Percentiles rank a stretch among this genome's conserved stretches.
Conservation (phyloP, 2,329 filamentous ascomycete species). For the Metarhizium guizhouense region DNA sequence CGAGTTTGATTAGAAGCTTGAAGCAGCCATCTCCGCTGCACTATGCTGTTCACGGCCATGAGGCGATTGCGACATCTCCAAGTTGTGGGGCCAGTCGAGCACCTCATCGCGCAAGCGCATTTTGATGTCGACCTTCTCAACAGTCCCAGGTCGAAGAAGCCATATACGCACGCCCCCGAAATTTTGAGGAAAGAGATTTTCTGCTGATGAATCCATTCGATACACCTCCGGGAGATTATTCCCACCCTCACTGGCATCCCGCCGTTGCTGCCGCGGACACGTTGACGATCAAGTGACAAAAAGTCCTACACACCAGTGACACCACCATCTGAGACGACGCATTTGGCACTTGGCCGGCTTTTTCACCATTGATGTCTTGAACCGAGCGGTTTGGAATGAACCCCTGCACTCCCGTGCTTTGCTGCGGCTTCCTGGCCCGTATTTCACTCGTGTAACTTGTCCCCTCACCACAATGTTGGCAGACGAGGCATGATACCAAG, state of each 20-base stretch:
- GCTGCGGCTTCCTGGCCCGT: neutral
- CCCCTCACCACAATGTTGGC: neutral
- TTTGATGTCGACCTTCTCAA: neutral
- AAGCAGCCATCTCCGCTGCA: neutral
- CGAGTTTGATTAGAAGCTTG: neutral
- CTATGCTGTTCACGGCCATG: constrained; percentile 2
- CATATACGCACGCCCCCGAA: neutral
- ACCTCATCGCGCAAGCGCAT: constrained; percentile 5
- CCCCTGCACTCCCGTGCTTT: neutral
- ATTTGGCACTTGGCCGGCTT: neutral
- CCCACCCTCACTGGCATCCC: neutral
- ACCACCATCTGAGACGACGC: neutral
- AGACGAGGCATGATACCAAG: neutral
- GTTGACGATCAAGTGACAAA: neutral
- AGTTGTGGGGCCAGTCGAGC: constrained; percentile 4
- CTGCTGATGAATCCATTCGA: too few species aligned
- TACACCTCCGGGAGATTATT: neutral
- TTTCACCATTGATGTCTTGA: neutral
- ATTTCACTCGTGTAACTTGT: neutral
- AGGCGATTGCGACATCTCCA: constrained; percentile 9
- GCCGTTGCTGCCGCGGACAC: neutral
- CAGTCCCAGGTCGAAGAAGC: neutral
- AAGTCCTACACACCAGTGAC: neutral
- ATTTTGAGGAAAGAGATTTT: neutral
- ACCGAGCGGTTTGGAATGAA: neutral